Base-by-base conservation (phyloP, 257 asterid species). In the Agastache rugosa region DNA sequence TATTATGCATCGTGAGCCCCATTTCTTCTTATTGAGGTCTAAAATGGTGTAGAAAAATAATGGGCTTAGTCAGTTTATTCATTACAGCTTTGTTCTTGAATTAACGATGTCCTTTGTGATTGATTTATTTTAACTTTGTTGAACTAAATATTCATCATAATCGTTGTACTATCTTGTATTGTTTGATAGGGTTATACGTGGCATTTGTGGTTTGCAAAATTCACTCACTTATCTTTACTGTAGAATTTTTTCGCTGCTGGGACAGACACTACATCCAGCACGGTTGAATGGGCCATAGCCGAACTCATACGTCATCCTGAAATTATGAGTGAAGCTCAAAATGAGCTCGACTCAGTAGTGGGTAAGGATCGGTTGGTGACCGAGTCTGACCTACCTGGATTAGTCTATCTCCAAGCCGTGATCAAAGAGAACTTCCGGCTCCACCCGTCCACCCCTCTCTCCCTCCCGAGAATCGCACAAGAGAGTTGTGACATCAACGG, bases 401-500 rank as follows among this genome's bases (percentile, higher is more conserved):
- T 94, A 8, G 35, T 96, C 1, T 85, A 65, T 54, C 85, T 92
- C 69, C 95, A 87, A 74, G 98, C 97, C 22, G 45, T 90, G 22
- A 58, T 91, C 47, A 94, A 94, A 79, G 97, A 94, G 62, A 94
- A 79, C 27, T 91, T 94, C 27, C 85, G 97, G 11, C 97, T 91
- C 48, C 97, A 91, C 61, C 97, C 98, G 15, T 87, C 98, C 5
- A 93, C 97, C 8, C 97, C 98, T 0, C 95, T 94, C 19, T 92
- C 97, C 17, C 89, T 91, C 0, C 98, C 98, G 0, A 81, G 97
- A 69, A 80, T 91, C 11, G 96, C 97, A 0, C 60, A 83, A 0
- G 82, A 90, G 34, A 80, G 76, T 0, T 90, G 97, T 22, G 88
- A 88, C 69, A 76, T 93, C 74, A 81, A 90, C 17, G 97, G 95